Base-by-base conservation (phyloP, 306 rosid genomes). In the Cucumis hystrix region DNA sequence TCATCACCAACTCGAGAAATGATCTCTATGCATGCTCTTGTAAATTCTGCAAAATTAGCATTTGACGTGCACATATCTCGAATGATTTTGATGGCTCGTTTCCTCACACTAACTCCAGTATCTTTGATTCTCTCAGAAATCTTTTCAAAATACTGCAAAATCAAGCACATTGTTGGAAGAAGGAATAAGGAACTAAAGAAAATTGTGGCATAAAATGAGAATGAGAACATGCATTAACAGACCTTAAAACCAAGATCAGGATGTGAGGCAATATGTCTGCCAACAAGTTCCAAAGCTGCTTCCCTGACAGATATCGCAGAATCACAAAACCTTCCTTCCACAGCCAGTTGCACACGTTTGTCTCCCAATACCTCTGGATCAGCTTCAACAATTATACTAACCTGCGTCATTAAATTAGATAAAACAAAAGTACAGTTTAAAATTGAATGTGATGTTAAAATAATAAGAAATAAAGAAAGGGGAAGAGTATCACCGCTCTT, bases 221-320 rank as follows among this genome's bases (percentile, higher is more conserved):
- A 71, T 59, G 56, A 75, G 68, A 61, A 68, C 75, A 78, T 66
- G 70, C 57, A 81, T 56, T 23, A 17, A 63, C 87, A 74, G 78
- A 95, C 99, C 98, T 95, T 87, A 86, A 95, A 92, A 82, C 99
- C 97, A 83, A 92, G 98, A 87, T 88, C 98, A 47, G 99, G 99
- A 85, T 95, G 99, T 0, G 99, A 95, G 82, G 99, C 93, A 84
- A 95, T 95, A 86, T 95, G 99, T 87, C 97, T 89, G 76, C 99
- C 97, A 39, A 95, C 99, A 81, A 95, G 99, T 84, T 95, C 99
- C 90, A 95, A 78, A 57, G 99, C 98, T 60, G 99, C 99, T 89
- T 95, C 99, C 85, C 99, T 87, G 58, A 87, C 99, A 71, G 97
- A 91, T 80, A 95, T 95, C 14, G 97, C 99, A 16, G 93, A 88